Percentiles rank a stretch among this genome's conserved stretches.
phyloP scores from a whole-genome alignment of 192 early-diverging fungal species.

The Cetraspora pellucida region DNA sequence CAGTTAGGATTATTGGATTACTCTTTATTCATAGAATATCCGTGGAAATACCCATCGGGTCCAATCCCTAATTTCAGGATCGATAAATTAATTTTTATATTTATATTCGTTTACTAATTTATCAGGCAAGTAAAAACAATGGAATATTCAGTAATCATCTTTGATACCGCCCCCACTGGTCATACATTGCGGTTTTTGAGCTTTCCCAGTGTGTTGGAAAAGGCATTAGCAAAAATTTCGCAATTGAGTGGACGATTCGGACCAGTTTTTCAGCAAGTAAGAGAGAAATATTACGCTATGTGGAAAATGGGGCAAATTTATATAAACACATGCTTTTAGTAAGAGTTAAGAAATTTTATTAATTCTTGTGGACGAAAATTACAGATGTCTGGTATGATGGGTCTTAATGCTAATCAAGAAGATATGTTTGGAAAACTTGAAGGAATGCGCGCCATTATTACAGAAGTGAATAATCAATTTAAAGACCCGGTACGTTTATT shows the following conservation, averaged over 20 bases:
- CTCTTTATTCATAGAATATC: too few relatives aligned
- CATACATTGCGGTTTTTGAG: slow-evolving; percentile 99
- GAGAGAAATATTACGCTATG: background rate
- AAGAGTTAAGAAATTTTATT: background rate
- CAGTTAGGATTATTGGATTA: too few relatives aligned
- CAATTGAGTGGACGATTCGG: slow-evolving; percentile 92
- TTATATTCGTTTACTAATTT: too few relatives aligned
- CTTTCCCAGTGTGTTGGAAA: slow-evolving; percentile 96
- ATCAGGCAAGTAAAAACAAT: slow-evolving; percentile 93
- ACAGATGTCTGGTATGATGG: slow-evolving; percentile 88
- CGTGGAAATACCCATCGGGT: too few relatives aligned
- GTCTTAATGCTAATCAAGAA: slow-evolving; percentile 80
- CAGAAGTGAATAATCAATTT: slow-evolving; percentile 99
- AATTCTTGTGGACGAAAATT: slow-evolving; percentile 24
- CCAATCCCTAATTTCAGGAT: too few relatives aligned
- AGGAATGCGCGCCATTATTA: slow-evolving; percentile 94
- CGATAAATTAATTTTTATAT: too few relatives aligned
- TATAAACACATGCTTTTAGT: background rate
- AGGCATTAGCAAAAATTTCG: slow-evolving; percentile 94
- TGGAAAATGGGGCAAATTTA: background rate
- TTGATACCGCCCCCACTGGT: slow-evolving; percentile 99
- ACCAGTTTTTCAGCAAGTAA: slow-evolving; percentile 90
- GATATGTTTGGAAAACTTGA: slow-evolving; percentile 96
- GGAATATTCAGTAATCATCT: slow-evolving; percentile 98
- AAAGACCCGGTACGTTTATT: slow-evolving; percentile 85